Percentiles rank a stretch among this genome's conserved stretches.
phyloP scores from a whole-genome alignment of 495 filamentous ascomycete species.

The Podospora fimiseda region DNA sequence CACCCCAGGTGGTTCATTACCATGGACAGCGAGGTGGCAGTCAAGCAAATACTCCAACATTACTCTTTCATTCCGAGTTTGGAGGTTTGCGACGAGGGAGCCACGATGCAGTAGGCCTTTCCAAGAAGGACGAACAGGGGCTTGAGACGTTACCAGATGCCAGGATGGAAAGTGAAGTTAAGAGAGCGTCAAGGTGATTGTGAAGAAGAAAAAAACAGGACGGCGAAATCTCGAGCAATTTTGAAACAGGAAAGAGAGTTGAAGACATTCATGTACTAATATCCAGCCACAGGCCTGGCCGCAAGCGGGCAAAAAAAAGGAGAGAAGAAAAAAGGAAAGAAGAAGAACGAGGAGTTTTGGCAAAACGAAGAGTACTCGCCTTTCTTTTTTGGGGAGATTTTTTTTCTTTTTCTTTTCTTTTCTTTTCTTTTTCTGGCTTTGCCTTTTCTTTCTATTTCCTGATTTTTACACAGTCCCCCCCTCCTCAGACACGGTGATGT shows the following conservation, averaged over 20 bases:
- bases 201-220: background rate
- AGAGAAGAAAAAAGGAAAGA: no score
- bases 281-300: background rate
- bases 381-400: background rate
- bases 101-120: conserved; percentile 23
- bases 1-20: conserved; percentile 57
- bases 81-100: conserved; percentile 34
- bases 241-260: background rate
- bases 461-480: no score
- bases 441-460: conserved; percentile 7
- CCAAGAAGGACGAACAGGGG: conserved; percentile 24
- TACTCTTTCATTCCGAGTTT: conserved; percentile 34
- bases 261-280: conserved; percentile 1
- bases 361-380: background rate
- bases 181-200: conserved; percentile 15
- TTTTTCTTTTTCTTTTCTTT: background rate
- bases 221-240: background rate
- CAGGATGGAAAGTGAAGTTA: conserved; percentile 22
- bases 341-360: no score
- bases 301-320: background rate
- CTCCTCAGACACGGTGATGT: conserved; percentile 7
- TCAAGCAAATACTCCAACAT: conserved; percentile 54
- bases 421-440: background rate
- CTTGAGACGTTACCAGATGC: conserved; percentile 37
- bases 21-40: conserved; percentile 53